These are phyloP conservation scores for Lodderomyces elongisporus DNA, from an alignment of 1,139 yeast genomes.

Conservation along the genomic window DNA sequence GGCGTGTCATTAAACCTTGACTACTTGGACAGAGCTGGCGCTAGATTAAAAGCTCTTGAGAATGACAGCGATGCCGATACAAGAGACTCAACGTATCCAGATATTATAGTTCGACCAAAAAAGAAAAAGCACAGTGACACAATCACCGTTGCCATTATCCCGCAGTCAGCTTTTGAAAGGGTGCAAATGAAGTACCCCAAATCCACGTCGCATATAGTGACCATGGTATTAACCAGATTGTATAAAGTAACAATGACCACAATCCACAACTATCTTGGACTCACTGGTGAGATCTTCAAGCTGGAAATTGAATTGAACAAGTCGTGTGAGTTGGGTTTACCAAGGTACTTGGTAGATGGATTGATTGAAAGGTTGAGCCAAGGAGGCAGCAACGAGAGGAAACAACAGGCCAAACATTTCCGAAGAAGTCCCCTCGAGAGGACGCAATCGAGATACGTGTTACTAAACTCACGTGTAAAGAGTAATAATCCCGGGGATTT, in stretches of 20 bases:
- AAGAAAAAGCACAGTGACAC: conserved; percentile 5
- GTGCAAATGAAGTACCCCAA: conserved; percentile 76
- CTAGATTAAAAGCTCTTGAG: neutral
- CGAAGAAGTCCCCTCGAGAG: conserved; percentile 10
- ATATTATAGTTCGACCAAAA: conserved; percentile 12
- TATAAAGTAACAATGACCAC: conserved; percentile 90
- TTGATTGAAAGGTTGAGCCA: conserved; percentile 41
- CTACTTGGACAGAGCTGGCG: conserved; percentile 5
- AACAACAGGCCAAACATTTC: conserved; percentile 6
- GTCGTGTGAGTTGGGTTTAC: conserved; percentile 39
- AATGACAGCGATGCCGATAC: neutral
- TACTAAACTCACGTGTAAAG: conserved; percentile 53
- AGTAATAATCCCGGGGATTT: conserved; percentile 78
- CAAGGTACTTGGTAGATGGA: conserved; percentile 58
- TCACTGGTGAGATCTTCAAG: conserved; percentile 75
- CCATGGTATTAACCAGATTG: conserved; percentile 80
- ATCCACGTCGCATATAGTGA: conserved; percentile 90
- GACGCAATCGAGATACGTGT: conserved; percentile 55
- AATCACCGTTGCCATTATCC: conserved; percentile 81
- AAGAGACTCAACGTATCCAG: conserved; percentile 9
- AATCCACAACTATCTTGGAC: conserved; percentile 78
- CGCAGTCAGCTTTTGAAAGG: conserved; percentile 73
- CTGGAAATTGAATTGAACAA: conserved; percentile 68
- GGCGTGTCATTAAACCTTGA: conserved; percentile 9
- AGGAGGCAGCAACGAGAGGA: conserved; percentile 1